These are phyloP conservation scores for Mortierella sp. DNA, from an alignment of 371 early-diverging fungal genomes.

Conservation along the genomic window DNA sequence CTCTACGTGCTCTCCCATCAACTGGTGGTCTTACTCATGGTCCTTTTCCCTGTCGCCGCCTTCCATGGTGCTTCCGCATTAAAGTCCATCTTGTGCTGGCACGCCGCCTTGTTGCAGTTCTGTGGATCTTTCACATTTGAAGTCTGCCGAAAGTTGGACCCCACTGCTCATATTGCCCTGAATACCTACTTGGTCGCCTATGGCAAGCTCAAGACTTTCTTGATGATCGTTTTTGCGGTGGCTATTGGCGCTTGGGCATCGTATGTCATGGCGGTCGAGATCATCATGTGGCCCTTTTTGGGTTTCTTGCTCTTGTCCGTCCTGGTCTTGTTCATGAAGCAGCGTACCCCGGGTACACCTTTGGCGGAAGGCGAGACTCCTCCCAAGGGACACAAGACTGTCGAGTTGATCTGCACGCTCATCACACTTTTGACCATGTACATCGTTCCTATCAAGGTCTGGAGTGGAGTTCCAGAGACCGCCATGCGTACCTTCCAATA, in stretches of 20 bases:
- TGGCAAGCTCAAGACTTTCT: slow-evolving; percentile 45
- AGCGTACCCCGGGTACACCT: slow-evolving; percentile 43
- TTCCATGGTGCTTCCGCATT: slow-evolving; percentile 44
- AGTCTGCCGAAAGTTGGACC: slow-evolving; percentile 51
- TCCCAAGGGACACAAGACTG: slow-evolving; percentile 48
- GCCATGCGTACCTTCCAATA: slow-evolving; percentile 44
- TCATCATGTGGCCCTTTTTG: slow-evolving; percentile 54
- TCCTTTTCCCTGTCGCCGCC: slow-evolving; percentile 47
- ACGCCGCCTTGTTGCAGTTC: slow-evolving; percentile 45
- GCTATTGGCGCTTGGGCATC: slow-evolving; percentile 44
- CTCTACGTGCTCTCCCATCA: slow-evolving; percentile 51
- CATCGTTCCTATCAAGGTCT: slow-evolving; percentile 52
- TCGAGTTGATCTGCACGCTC: slow-evolving; percentile 44
- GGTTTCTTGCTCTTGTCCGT: slow-evolving; percentile 43
- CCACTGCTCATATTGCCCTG: slow-evolving; percentile 46
- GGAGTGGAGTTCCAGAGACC: slow-evolving; percentile 47
- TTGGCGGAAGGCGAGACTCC: slow-evolving; percentile 34
- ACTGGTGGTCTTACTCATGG: slow-evolving; percentile 49
- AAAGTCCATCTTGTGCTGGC: slow-evolving; percentile 45
- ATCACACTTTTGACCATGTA: slow-evolving; percentile 53
- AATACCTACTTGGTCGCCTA: slow-evolving; percentile 50
- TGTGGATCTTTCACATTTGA: slow-evolving; percentile 52
- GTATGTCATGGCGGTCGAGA: slow-evolving; percentile 47
- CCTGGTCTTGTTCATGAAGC: slow-evolving; percentile 34
- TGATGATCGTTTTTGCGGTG: slow-evolving; percentile 45